Conservation (phyloP, 306 rosid genomes). For the Gleditsia sinensis region DNA sequence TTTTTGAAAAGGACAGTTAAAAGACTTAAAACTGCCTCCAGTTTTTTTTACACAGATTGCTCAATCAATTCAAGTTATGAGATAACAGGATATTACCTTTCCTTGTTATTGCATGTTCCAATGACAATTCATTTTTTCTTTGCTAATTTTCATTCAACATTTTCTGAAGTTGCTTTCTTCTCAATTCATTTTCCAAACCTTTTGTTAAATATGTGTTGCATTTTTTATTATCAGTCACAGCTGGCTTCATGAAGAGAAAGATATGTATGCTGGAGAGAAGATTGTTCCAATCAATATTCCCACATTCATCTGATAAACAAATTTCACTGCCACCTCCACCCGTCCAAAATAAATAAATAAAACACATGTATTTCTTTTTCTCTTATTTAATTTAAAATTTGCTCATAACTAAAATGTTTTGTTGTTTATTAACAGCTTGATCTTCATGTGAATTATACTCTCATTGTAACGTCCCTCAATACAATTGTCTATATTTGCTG, state of each 20-base stretch:
- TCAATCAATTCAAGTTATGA: conserved; percentile 76
- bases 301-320: neutral
- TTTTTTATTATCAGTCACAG: conserved; percentile 67
- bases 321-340: too few species aligned
- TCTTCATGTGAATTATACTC: conserved; percentile 87
- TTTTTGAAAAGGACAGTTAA: conserved; percentile 81
- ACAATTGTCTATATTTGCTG: too few species aligned
- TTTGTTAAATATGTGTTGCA: neutral
- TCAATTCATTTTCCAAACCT: neutral
- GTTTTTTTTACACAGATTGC: conserved; percentile 75
- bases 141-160: conserved; percentile 5
- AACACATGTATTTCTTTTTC: neutral
- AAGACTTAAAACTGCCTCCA: conserved; percentile 85
- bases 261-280: conserved; percentile 87
- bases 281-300: conserved; percentile 72
- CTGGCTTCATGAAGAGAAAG: conserved; percentile 85
- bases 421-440: conserved; percentile 62
- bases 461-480: too few species aligned
- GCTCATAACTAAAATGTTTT: neutral
- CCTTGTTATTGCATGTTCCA: neutral
- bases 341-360: neutral
- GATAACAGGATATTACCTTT: neutral
- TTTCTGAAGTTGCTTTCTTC: neutral
- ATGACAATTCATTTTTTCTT: neutral
- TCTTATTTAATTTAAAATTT: neutral